Conservation (phyloP, 2,329 filamentous ascomycete genomes). For the Hymenoscyphus salicellus region DNA sequence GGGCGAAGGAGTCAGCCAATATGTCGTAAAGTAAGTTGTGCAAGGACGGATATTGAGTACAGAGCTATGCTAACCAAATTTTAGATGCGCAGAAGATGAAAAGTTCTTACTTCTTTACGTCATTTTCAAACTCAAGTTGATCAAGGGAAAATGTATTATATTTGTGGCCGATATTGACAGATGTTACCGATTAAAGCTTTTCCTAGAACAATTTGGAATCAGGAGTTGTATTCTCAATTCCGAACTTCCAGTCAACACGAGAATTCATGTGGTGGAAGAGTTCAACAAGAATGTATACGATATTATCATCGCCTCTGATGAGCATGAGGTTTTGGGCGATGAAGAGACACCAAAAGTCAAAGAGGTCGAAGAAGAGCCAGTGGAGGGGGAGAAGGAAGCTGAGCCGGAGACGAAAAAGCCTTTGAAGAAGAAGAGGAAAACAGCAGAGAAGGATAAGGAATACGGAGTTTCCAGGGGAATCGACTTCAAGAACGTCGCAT, state of each 20-base stretch:
- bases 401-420: constrained; percentile 36
- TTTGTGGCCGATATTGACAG: constrained; percentile 84
- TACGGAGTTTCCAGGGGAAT: constrained; percentile 95
- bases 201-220: constrained; percentile 94
- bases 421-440: constrained; percentile 64
- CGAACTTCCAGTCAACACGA: constrained; percentile 86
- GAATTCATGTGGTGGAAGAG: constrained; percentile 92
- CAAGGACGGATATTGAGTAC: background rate
- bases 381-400: constrained; percentile 27
- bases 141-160: constrained; percentile 87
- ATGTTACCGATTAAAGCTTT: constrained; percentile 90
- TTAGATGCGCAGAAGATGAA: constrained; percentile 86
- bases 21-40: constrained; percentile 67
- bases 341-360: constrained; percentile 41
- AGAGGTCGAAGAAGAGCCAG: constrained; percentile 29
- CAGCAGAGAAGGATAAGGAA: constrained; percentile 70
- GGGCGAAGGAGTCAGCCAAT: constrained; percentile 76
- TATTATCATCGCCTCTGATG: constrained; percentile 94
- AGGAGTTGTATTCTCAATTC: constrained; percentile 91
- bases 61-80: constrained; percentile 22
- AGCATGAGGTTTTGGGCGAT: constrained; percentile 76
- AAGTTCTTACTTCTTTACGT: constrained; percentile 92
- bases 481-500: constrained; percentile 92
- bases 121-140: constrained; percentile 89
- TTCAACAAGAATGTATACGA: constrained; percentile 98